Evolutionary conservation across 495 filamentous ascomycete genomes (phyloP).

Genomic region (Lineolata rhizophorae): DNA sequence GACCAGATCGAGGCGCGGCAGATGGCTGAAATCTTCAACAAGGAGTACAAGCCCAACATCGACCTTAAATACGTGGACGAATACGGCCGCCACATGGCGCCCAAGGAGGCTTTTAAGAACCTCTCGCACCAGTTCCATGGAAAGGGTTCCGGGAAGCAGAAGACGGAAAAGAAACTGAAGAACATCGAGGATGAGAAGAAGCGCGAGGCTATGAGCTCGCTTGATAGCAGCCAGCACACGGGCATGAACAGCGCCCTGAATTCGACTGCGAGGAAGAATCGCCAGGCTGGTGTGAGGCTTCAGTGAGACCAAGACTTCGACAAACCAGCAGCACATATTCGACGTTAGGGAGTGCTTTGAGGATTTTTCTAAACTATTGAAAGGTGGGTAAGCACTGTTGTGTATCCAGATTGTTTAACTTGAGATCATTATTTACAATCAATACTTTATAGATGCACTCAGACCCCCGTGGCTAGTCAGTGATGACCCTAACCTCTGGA

Average conservation of each 20-base stretch:
- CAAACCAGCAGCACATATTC: too few species aligned
- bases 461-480: too few species aligned
- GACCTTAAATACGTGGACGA: conserved; percentile 82
- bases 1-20: conserved; percentile 63
- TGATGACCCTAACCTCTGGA: too few species aligned
- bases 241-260: conserved; percentile 67
- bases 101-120: conserved; percentile 93
- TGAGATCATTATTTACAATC: too few species aligned
- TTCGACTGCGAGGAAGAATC: conserved; percentile 51
- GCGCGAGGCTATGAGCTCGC: conserved; percentile 51
- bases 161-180: conserved; percentile 92
- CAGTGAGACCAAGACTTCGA: too few species aligned
- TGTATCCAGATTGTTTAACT: too few species aligned
- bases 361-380: too few species aligned
- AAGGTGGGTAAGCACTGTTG: too few species aligned
- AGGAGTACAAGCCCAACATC: conserved; percentile 73
- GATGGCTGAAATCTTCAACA: conserved; percentile 63
- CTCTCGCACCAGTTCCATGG: conserved; percentile 95
- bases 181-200: conserved; percentile 94
- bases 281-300: conserved; percentile 75
- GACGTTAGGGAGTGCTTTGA: too few species aligned
- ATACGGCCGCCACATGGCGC: conserved; percentile 58
- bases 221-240: conserved; percentile 58
- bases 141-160: conserved; percentile 90
- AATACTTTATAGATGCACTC: too few species aligned